These are phyloP conservation scores for Candida silvicultrix DNA, from an alignment of 805 yeast species.

Conservation along the genomic window DNA sequence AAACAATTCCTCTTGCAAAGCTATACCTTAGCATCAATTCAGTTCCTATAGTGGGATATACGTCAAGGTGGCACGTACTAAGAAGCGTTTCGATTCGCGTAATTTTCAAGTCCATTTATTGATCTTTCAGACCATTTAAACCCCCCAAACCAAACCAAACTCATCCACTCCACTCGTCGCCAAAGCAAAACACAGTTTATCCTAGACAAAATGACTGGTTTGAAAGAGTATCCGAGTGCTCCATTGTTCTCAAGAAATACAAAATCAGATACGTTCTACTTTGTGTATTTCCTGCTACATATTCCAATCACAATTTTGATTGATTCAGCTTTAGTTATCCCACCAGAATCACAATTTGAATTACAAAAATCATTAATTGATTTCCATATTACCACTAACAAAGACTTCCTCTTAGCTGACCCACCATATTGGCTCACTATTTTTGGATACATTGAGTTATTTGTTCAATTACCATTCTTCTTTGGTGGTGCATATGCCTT, in stretches of 20 bases:
- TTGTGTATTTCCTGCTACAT: slow-evolving; percentile 53
- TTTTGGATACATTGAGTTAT: slow-evolving; percentile 67
- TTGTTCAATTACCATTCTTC: slow-evolving; percentile 79
- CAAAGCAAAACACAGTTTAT: too few species aligned
- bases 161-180: not conserved
- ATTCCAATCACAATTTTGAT: slow-evolving; percentile 69
- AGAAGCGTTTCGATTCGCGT: too few species aligned
- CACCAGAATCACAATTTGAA: slow-evolving; percentile 37
- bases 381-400: slow-evolving; percentile 58
- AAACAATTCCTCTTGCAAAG: too few species aligned
- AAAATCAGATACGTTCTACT: slow-evolving; percentile 37
- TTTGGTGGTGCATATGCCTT: slow-evolving; percentile 34
- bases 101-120: too few species aligned
- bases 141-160: too few species aligned
- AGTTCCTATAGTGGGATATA: too few species aligned
- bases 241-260: slow-evolving; percentile 15
- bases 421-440: slow-evolving; percentile 68
- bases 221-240: not conserved
- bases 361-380: slow-evolving; percentile 44
- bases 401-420: slow-evolving; percentile 59
- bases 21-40: too few species aligned
- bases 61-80: too few species aligned
- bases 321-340: slow-evolving; percentile 70
- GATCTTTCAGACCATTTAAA: too few species aligned
- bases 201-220: not conserved